Conservation (phyloP, 2,329 filamentous ascomycete genomes). For the Helotiales sp. region DNA sequence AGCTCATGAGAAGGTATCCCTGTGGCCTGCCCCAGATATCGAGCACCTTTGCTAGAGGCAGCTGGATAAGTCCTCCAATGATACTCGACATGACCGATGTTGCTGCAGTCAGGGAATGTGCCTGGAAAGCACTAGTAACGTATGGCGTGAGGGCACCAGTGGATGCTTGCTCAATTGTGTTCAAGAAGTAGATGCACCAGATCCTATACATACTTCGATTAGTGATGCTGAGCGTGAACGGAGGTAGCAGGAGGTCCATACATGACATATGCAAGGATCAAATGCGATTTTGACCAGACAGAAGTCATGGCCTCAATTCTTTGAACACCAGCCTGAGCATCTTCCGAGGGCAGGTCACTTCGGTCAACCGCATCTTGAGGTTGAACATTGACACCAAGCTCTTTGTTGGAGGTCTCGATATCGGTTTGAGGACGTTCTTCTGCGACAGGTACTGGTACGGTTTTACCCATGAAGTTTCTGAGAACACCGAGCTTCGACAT, state of each 20-base stretch:
- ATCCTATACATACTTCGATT: too few species aligned
- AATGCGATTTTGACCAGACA: not conserved
- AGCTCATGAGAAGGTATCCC: not conserved
- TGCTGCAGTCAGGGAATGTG: not conserved
- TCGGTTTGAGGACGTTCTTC: too few species aligned
- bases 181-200: not conserved
- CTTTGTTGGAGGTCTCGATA: too few species aligned
- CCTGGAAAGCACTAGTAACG: not conserved
- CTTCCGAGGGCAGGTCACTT: too few species aligned
- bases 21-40: not conserved
- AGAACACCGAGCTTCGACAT: too few species aligned
- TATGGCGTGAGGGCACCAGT: not conserved
- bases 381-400: too few species aligned
- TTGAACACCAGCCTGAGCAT: not conserved
- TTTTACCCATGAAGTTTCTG: too few species aligned
- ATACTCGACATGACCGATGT: not conserved
- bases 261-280: not conserved
- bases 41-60: not conserved
- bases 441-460: too few species aligned
- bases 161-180: not conserved
- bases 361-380: not conserved
- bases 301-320: not conserved
- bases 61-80: not conserved
- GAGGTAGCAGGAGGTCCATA: too few species aligned
- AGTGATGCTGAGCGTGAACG: too few species aligned